A percentile compares a stretch with the other conserved stretches of the same genome.
Evolutionary conservation across 768 basidiomycete genomes (phyloP).

Genomic region (Amanita muscaria): DNA sequence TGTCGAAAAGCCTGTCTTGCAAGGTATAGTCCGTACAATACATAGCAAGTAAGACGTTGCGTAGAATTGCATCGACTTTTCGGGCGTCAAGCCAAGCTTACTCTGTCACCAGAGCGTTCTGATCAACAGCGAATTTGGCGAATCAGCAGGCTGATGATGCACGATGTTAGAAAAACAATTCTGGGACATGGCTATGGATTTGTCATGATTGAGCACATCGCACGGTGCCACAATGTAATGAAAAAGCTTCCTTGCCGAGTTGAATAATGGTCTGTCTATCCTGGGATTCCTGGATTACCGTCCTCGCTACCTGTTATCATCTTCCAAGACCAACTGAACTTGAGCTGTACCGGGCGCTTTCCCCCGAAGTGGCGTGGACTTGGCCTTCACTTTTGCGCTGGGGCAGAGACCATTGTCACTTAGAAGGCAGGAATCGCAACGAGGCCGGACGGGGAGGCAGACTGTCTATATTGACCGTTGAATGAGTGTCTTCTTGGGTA

Average conservation of each 20-base stretch:
- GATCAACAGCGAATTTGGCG: too few species aligned
- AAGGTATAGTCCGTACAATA: too few species aligned
- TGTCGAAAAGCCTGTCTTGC: too few species aligned
- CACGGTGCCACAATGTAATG: too few species aligned
- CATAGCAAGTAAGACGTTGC: too few species aligned
- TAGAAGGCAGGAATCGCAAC: slow-evolving; percentile 56
- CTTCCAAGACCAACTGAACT: slow-evolving; percentile 26
- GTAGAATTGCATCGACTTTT: too few species aligned
- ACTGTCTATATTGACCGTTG: slow-evolving; percentile 38
- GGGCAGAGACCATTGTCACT: slow-evolving; percentile 53
- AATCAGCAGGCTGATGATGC: too few species aligned
- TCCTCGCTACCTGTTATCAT: slow-evolving; percentile 6
- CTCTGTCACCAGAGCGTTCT: too few species aligned
- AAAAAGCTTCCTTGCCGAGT: too few species aligned
- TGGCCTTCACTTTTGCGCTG: slow-evolving; percentile 34
- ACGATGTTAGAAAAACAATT: slow-evolving; percentile 74
- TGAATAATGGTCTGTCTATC: too few species aligned
- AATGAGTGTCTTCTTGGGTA: background rate
- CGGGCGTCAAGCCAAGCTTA: too few species aligned
- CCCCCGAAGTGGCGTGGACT: slow-evolving; percentile 19
- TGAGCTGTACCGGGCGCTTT: slow-evolving; percentile 15
- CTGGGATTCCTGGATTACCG: too few species aligned
- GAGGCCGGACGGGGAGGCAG: slow-evolving; percentile 57
- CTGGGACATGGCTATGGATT: slow-evolving; percentile 61
- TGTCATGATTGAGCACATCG: slow-evolving; percentile 1